phyloP scores from a whole-genome alignment of 2,329 filamentous ascomycete species.

The Claviceps africana region DNA sequence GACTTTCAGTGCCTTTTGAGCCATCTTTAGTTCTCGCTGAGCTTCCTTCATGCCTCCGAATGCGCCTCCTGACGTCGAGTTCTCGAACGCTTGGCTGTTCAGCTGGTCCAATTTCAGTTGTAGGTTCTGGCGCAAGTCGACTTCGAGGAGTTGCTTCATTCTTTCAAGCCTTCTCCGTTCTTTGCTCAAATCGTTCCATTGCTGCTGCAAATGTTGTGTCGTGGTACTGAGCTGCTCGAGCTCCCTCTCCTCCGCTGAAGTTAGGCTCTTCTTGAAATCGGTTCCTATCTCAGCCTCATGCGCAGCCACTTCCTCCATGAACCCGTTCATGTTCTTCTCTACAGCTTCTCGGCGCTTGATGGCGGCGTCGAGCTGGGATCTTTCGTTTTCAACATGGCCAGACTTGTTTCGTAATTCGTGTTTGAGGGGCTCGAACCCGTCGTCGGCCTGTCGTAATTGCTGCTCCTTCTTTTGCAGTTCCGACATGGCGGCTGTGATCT shows the following conservation, averaged over 20 bases:
- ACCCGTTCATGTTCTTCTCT: constrained; percentile 58
- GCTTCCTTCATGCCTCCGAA: constrained; percentile 60
- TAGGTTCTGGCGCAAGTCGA: constrained; percentile 79
- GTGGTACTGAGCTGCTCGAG: constrained; percentile 56
- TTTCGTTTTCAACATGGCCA: constrained; percentile 59
- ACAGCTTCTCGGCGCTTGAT: constrained; percentile 50
- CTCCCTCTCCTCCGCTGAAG: constrained; percentile 65
- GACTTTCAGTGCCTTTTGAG: constrained; percentile 51
- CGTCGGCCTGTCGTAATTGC: constrained; percentile 60
- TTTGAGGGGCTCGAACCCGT: constrained; percentile 66
- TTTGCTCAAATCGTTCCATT: constrained; percentile 62
- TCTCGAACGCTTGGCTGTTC: constrained; percentile 60
- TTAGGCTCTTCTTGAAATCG: constrained; percentile 85
- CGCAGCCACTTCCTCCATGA: constrained; percentile 60
- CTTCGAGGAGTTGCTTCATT: constrained; percentile 70
- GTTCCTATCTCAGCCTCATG: constrained; percentile 70
- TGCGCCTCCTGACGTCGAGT: constrained; percentile 41
- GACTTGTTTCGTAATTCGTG: constrained; percentile 64
- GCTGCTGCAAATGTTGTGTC: constrained; percentile 60
- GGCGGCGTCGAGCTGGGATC: constrained; percentile 60
- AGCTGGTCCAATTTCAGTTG: constrained; percentile 79
- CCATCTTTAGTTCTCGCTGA: constrained; percentile 67
- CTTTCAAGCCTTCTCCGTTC: constrained; percentile 64
- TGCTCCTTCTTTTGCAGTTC: constrained; percentile 75
- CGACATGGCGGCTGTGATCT: constrained; percentile 75